Conservation (phyloP, 257 asterid genomes). For the Galeopsis tetrahit region DNA sequence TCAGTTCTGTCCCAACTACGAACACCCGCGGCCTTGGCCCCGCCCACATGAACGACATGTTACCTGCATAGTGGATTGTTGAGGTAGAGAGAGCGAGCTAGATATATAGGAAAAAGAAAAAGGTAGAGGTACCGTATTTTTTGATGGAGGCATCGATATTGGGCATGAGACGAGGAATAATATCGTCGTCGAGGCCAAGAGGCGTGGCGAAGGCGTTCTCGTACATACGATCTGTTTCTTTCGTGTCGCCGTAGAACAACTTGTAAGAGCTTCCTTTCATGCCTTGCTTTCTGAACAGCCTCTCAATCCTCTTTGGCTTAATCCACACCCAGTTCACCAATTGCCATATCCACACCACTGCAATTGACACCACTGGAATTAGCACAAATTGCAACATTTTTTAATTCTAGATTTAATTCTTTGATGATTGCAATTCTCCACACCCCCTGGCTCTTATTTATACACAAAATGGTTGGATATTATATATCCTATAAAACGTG, state of each 20-base stretch:
- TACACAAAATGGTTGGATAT: too few species aligned
- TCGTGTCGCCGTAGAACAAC: constrained; percentile 24
- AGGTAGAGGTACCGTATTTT: constrained; percentile 19
- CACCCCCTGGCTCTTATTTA: too few species aligned
- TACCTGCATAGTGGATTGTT: neutral
- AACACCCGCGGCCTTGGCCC: constrained; percentile 27
- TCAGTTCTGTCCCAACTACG: neutral
- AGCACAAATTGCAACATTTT: neutral
- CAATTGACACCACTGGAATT: neutral
- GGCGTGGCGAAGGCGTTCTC: constrained; percentile 23
- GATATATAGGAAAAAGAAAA: too few species aligned
- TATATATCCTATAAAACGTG: too few species aligned
- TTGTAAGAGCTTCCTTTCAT: constrained; percentile 29
- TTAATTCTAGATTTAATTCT: neutral
- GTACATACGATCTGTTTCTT: constrained; percentile 9
- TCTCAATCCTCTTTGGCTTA: constrained; percentile 30
- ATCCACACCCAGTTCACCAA: constrained; percentile 27
- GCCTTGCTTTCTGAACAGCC: constrained; percentile 25
- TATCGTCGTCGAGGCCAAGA: constrained; percentile 2
- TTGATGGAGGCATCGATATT: constrained; percentile 5
- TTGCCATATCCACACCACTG: constrained; percentile 22
- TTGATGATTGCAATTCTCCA: too few species aligned
- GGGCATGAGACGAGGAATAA: constrained; percentile 32
- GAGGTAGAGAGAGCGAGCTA: too few species aligned
- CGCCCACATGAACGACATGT: constrained; percentile 23